Percentiles rank a stretch among this genome's conserved stretches.
These are phyloP conservation scores for Pyricularia sp. DNA, from an alignment of 2,329 filamentous ascomycete species.

Conservation along the genomic window DNA sequence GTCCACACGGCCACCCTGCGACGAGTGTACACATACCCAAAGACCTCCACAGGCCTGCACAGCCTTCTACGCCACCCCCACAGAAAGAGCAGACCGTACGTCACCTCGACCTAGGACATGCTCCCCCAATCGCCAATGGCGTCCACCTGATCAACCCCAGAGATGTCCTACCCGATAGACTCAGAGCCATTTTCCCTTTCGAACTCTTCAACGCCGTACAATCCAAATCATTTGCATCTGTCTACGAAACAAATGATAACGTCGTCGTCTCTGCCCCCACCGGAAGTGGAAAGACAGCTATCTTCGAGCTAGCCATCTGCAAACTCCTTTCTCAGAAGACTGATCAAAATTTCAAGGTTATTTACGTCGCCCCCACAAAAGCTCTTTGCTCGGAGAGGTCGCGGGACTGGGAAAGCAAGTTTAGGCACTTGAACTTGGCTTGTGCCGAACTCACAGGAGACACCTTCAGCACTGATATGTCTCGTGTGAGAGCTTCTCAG, in stretches of 20 bases:
- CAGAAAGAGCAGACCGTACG: not conserved
- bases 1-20: not conserved
- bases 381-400: conserved; percentile 66
- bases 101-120: conserved; percentile 7
- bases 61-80: not conserved
- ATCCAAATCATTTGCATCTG: conserved; percentile 58
- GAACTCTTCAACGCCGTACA: conserved; percentile 71
- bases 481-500: conserved; percentile 56
- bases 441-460: conserved; percentile 76
- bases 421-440: conserved; percentile 50
- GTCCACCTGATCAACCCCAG: conserved; percentile 26
- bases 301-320: conserved; percentile 74
- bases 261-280: conserved; percentile 72
- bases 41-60: not conserved
- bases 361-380: conserved; percentile 79
- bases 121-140: conserved; percentile 23
- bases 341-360: conserved; percentile 57
- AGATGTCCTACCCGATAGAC: conserved; percentile 52
- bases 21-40: not conserved
- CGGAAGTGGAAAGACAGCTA: conserved; percentile 71
- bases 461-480: conserved; percentile 53
- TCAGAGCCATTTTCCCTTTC: conserved; percentile 59
- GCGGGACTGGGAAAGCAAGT: conserved; percentile 67
- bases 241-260: conserved; percentile 60
- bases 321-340: conserved; percentile 44